phyloP scores from a whole-genome alignment of 345 rosid genomes.

The Sisymbrium irio region DNA sequence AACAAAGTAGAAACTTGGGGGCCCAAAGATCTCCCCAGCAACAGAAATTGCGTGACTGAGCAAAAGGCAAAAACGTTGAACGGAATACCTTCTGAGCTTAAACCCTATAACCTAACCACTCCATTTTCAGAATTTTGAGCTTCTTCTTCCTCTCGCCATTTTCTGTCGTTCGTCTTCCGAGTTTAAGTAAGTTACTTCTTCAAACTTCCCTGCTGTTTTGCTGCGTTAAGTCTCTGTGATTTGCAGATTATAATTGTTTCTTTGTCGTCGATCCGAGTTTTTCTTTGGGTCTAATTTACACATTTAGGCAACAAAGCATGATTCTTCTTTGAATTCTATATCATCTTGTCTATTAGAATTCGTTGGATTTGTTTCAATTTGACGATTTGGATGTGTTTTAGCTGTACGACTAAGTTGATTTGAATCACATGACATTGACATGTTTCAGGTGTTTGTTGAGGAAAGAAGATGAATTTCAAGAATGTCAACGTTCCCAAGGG shows the following conservation, averaged over 20 bases:
- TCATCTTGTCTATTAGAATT: background rate
- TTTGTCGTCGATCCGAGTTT: too few relatives aligned
- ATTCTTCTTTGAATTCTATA: background rate
- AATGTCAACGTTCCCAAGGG: slow-evolving; percentile 73
- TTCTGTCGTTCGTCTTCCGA: background rate
- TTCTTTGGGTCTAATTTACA: background rate
- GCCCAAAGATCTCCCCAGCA: too few relatives aligned
- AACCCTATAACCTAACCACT: slow-evolving; percentile 9
- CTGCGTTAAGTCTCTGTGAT: background rate
- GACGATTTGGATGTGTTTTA: background rate
- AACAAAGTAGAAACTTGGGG: too few relatives aligned
- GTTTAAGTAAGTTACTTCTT: background rate
- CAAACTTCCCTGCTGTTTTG: background rate
- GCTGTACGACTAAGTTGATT: background rate
- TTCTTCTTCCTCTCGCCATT: background rate
- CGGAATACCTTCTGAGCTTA: too few relatives aligned
- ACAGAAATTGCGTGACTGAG: too few relatives aligned
- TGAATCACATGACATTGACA: background rate
- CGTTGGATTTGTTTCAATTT: background rate
- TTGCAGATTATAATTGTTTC: background rate
- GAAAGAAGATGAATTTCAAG: slow-evolving; percentile 38
- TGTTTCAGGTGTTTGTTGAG: too few relatives aligned
- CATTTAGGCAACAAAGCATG: background rate
- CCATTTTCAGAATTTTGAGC: background rate
- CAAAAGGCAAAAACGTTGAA: too few relatives aligned